phyloP scores from a whole-genome alignment of 495 filamentous ascomycete genomes.

The Choiromyces venosus region DNA sequence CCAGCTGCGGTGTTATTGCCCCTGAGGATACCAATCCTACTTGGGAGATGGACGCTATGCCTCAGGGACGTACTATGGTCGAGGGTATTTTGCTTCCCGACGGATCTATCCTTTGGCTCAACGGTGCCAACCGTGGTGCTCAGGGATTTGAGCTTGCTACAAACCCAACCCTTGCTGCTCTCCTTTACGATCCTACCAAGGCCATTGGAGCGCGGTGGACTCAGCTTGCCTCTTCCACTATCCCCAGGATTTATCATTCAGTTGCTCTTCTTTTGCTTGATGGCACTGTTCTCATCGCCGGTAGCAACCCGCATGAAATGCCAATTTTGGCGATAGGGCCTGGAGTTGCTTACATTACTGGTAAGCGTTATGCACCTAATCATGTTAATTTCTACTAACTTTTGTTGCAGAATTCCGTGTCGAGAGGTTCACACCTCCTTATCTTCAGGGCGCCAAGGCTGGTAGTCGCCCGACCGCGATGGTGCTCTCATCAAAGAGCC shows the following conservation, averaged over 20 bases:
- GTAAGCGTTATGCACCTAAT: conserved; percentile 4
- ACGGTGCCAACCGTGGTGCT: conserved; percentile 54
- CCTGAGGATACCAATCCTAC: conserved; percentile 50
- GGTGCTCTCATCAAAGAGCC: conserved; percentile 43
- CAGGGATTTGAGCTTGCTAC: conserved; percentile 56
- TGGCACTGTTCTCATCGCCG: conserved; percentile 55
- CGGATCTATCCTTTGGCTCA: conserved; percentile 57
- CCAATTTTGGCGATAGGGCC: conserved; percentile 48
- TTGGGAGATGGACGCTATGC: conserved; percentile 63
- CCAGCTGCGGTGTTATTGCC: conserved; percentile 56
- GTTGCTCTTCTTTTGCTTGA: conserved; percentile 56
- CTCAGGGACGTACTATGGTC: conserved; percentile 57
- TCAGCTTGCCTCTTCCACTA: conserved; percentile 48
- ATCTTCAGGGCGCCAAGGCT: conserved; percentile 51
- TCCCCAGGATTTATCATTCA: conserved; percentile 57
- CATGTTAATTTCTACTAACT: conserved; percentile 10
- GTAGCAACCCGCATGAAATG: conserved; percentile 56
- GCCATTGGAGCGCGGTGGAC: conserved; percentile 52
- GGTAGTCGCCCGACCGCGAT: conserved; percentile 50
- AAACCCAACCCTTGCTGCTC: conserved; percentile 52
- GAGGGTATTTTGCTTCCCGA: conserved; percentile 57
- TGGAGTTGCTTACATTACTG: conserved; percentile 44
- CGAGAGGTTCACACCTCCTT: conserved; percentile 58
- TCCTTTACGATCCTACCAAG: conserved; percentile 55
- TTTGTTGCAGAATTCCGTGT: conserved; percentile 52